Conservation (phyloP, 2,329 filamentous ascomycete species). For the Talaromyces sp. region DNA sequence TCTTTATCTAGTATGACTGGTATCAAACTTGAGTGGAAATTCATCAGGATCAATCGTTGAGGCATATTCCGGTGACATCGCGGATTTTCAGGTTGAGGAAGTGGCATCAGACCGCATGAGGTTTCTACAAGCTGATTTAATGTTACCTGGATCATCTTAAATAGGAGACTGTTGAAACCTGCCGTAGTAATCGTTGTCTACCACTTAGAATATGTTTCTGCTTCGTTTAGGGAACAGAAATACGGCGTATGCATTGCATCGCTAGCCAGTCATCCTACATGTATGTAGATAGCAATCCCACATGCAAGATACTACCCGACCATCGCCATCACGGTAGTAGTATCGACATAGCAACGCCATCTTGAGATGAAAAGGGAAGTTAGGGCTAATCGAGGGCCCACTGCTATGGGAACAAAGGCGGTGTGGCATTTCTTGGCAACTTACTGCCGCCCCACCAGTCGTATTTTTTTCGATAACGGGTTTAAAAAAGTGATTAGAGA, state of each 20-base stretch:
- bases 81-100: neutral
- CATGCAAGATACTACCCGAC: neutral
- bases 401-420: neutral
- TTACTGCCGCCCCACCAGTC: conserved; percentile 17
- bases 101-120: neutral
- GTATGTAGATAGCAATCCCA: neutral
- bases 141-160: neutral
- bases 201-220: neutral
- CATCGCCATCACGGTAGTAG: neutral
- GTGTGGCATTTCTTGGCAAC: neutral
- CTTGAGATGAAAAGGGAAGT: neutral
- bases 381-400: neutral
- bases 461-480: conserved; percentile 14
- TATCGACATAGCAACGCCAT: neutral
- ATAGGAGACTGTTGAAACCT: neutral
- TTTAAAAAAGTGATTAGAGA: neutral
- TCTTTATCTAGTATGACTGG: neutral
- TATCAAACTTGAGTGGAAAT: neutral
- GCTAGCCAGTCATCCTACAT: neutral
- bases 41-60: neutral
- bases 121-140: neutral
- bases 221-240: neutral
- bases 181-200: neutral
- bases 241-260: neutral
- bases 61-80: neutral